Conservation (phyloP, 306 rosid genomes). For the Neltuma alba region DNA sequence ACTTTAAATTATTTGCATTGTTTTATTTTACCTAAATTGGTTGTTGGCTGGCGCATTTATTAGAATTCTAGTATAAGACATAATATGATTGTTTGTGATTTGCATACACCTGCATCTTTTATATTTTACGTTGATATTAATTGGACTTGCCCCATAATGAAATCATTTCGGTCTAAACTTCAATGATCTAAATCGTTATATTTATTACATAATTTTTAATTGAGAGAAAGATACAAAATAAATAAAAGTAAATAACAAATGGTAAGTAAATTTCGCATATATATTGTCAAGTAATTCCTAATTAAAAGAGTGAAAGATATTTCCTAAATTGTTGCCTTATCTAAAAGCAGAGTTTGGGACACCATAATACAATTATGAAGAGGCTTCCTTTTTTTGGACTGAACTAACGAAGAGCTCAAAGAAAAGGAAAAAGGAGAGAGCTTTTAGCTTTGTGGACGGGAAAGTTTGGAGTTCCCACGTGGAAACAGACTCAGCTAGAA, state of each 20-base stretch:
- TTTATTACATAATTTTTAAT: too few relatives aligned
- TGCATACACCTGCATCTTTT: too few relatives aligned
- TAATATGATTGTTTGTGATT: too few relatives aligned
- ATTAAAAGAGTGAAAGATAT: neutral
- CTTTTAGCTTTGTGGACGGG: neutral
- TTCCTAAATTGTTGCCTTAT: neutral
- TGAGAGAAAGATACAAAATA: too few relatives aligned
- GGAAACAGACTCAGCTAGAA: conserved; percentile 32
- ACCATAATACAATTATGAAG: neutral
- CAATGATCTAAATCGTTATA: too few relatives aligned
- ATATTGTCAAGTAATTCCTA: neutral
- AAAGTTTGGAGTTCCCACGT: conserved; percentile 20
- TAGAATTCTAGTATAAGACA: too few relatives aligned
- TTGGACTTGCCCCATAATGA: too few relatives aligned
- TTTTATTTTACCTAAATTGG: neutral
- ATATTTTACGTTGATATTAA: neutral
- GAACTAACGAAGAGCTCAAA: neutral
- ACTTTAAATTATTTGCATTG: neutral
- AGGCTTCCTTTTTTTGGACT: neutral
- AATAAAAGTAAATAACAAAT: too few relatives aligned
- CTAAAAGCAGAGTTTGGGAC: neutral
- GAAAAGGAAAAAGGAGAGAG: neutral
- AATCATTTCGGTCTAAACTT: too few relatives aligned
- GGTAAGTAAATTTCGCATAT: too few relatives aligned
- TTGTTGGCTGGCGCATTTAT: too few relatives aligned